A percentile compares a stretch with the other conserved stretches of the same genome.
phyloP scores from a whole-genome alignment of 352 stramenopile species.

The Phytopythium cucurbitacearum region DNA sequence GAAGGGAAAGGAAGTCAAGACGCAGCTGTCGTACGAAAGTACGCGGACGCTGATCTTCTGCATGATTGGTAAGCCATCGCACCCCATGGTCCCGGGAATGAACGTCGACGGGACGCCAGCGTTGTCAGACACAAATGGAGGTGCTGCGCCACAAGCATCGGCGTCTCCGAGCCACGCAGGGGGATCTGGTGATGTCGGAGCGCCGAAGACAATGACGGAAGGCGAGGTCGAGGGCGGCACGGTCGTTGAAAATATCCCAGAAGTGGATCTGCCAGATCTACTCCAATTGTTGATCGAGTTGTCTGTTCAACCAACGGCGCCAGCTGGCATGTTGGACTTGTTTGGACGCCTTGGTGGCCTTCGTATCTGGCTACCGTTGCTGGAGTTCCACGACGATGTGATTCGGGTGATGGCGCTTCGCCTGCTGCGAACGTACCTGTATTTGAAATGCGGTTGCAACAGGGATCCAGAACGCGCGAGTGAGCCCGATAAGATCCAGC shows the following conservation, averaged over 20 bases:
- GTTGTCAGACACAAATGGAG: slow-evolving; percentile 26
- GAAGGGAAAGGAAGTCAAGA: slow-evolving; percentile 64
- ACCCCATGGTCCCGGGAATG: slow-evolving; percentile 56
- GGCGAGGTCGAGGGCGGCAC: slow-evolving; percentile 64
- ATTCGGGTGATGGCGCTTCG: slow-evolving; percentile 81
- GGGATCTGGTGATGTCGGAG: neutral
- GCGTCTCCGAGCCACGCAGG: slow-evolving; percentile 9
- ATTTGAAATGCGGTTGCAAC: slow-evolving; percentile 65
- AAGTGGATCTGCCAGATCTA: slow-evolving; percentile 68
- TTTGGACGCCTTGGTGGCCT: slow-evolving; percentile 74
- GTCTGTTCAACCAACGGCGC: slow-evolving; percentile 64
- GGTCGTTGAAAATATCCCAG: slow-evolving; percentile 69
- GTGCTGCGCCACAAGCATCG: slow-evolving; percentile 14
- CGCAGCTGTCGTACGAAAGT: slow-evolving; percentile 78
- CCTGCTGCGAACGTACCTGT: slow-evolving; percentile 74
- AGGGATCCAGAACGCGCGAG: slow-evolving; percentile 62
- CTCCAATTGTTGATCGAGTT: slow-evolving; percentile 77
- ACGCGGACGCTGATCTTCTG: slow-evolving; percentile 81
- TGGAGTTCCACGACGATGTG: slow-evolving; percentile 68
- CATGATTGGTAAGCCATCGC: slow-evolving; percentile 83
- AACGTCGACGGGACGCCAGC: slow-evolving; percentile 58
- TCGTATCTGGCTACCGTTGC: slow-evolving; percentile 74
- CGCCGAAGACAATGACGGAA: slow-evolving; percentile 54
- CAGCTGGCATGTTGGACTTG: slow-evolving; percentile 61
- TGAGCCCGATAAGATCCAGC: slow-evolving; percentile 64